These are phyloP conservation scores for Aspergillus pseudoterreus DNA, from an alignment of 2,329 filamentous ascomycete species.

Conservation along the genomic window DNA sequence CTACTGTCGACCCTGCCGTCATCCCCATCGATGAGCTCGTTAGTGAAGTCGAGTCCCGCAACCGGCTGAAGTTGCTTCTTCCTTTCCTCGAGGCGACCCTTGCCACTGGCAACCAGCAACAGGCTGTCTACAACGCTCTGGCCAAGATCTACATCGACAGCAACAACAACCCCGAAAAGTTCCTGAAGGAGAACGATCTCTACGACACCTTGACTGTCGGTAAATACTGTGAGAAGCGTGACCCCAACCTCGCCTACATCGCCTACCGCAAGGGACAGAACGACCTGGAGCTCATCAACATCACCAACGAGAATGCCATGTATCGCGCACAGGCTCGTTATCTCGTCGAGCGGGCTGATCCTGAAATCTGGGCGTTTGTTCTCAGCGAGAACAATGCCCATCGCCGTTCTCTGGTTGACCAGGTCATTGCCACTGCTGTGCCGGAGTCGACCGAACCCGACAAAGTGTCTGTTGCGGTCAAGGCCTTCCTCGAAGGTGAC, in stretches of 20 bases:
- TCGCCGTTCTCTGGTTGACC: slow-evolving; percentile 87
- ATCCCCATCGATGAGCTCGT: slow-evolving; percentile 96
- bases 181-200: slow-evolving; percentile 94
- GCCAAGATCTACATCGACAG: slow-evolving; percentile 99
- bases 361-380: slow-evolving; percentile 91
- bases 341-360: slow-evolving; percentile 82
- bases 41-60: slow-evolving; percentile 88
- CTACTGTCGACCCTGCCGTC: slow-evolving; percentile 75
- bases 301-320: slow-evolving; percentile 99
- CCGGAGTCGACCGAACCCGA: slow-evolving; percentile 88
- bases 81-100: slow-evolving; percentile 95
- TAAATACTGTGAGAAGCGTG: slow-evolving; percentile 98
- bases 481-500: slow-evolving; percentile 86
- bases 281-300: slow-evolving; percentile 91
- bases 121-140: slow-evolving; percentile 93
- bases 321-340: slow-evolving; percentile 97
- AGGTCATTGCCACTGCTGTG: slow-evolving; percentile 92
- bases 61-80: slow-evolving; percentile 88
- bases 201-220: slow-evolving; percentile 90
- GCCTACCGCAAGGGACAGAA: slow-evolving; percentile 96
- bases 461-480: slow-evolving; percentile 91
- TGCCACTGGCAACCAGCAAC: slow-evolving; percentile 86
- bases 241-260: slow-evolving; percentile 92
- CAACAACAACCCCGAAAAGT: slow-evolving; percentile 97
- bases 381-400: slow-evolving; percentile 95